Evolutionary conservation across 176 grass and related monocot species (phyloP).

Genomic region (Hordeum marinum): DNA sequence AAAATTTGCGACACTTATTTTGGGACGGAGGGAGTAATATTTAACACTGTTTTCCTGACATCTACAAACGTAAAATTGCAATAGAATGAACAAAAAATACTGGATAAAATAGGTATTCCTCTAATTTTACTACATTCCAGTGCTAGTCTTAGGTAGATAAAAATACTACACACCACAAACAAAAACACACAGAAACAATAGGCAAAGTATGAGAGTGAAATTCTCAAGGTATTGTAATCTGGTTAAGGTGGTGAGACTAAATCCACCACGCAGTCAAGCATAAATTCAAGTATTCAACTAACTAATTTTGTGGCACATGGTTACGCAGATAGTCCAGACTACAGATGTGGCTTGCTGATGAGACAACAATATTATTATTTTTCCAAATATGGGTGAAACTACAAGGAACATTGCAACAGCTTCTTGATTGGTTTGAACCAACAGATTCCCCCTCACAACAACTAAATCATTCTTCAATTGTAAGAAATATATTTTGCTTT

Average conservation of each 20-base stretch:
- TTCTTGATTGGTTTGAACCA: not conserved
- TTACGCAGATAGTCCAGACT: not conserved
- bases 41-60: not conserved
- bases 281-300: not conserved
- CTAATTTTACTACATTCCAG: no score
- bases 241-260: not conserved
- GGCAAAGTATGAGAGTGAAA: not conserved
- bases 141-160: not conserved
- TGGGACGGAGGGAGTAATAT: not conserved
- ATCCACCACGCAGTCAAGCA: not conserved
- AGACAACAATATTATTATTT: not conserved
- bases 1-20: no score
- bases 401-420: not conserved
- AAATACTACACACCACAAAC: not conserved
- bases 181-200: not conserved
- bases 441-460: not conserved
- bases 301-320: not conserved
- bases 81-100: not conserved
- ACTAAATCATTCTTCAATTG: not conserved
- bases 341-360: not conserved
- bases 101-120: not conserved
- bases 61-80: not conserved
- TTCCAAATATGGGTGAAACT: no score
- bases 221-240: not conserved
- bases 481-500: not conserved